Evolutionary conservation across 2,329 filamentous ascomycete species (phyloP), one percentile per base, ranked within the genome.

Genomic region (Coniochaeta prunicola): DNA sequence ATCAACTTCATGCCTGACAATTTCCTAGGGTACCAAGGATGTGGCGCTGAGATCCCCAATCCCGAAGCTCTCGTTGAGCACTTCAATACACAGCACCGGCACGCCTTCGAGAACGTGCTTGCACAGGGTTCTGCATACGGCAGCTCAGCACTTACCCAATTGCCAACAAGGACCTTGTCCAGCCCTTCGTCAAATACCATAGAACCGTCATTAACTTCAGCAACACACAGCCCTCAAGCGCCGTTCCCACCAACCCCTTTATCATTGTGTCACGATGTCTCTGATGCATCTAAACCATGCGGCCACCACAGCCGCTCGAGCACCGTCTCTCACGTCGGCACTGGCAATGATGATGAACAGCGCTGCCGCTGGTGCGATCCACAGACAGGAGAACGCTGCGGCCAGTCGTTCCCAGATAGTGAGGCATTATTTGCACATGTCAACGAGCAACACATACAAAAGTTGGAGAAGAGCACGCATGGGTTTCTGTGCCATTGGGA

Each of bases 401-500:
- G 65, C 17, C 62, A 64, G 30, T 65, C 65, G 0, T 82, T 80
- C 61, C 65, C 68, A 1, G 71, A 75, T 28, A 73, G 80, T 17
- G 75, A 80, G 53, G 74, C 77, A 4, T 73, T 87, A 34, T 83
- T 86, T 64, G 70, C 74, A 21, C 84, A 87, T 66, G 77, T 83
- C 60, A 79, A 80, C 24, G 67, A 74, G 12, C 69, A 69, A 1
- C 84, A 87, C 66, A 73, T 82, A 31, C 76, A 74, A 58, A 61
- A 67, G 8, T 67, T 81, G 53, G 72, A 73, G 48, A 80, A 80
- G 61, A 70, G 71, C 3, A 67, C 69, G 2, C 69, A 71, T 15
- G 80, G 80, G 2, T 84, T 80, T 59, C 67, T 71, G n/a, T 86
- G 83, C 64, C 73, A 71, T 42, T 88, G 85, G 85, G 70, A 76